Base-by-base conservation (phyloP, 2,329 filamentous ascomycete species). In the Penicillium crustosum region DNA sequence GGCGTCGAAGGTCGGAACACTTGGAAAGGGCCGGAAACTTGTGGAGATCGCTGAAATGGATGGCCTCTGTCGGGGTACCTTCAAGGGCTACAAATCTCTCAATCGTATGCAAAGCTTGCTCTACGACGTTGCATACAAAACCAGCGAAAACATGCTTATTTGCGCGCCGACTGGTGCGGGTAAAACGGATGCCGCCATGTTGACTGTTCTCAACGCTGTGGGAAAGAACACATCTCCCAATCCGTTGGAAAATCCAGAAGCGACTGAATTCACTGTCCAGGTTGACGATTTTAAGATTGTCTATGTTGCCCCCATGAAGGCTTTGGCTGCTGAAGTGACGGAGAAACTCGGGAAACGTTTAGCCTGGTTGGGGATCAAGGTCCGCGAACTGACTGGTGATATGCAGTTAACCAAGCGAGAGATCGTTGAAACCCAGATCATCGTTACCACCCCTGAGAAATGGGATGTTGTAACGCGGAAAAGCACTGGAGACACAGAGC, bases 381-480 rank as follows among this genome's bases (percentile, higher is more conserved):
- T 91, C 64, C 89, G 94, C 61, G 94, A 99, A 76, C 87, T 96
- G 73, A 99, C 94, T 48, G 94, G 94, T 69, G 94, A 99, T 73
- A 99, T 99, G 94, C 94, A 99, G 71, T 83, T 99, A 56, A 97
- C 93, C 49, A 99, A 99, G 75, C 84, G 91, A 2, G 95, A 99
- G 75, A 96, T 99, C 60, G 84, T 97, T 17, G 88, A 93, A 62
- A 99, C 94, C 0, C 94, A 99, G 72, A 94, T 99, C 66, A 96
- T 99, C 59, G 94, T 99, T 49, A 99, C 95, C 0, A 99, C 94
- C 0, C 94, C 94, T 36, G 94, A 99, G 77, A 99, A 99, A 77
- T 99, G 95, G 95, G 94, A 99, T 73, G 94, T 99, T 0, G 91
- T 99, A 6, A 99, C 94, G 3, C 85, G 94, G 60, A 99, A 97